Percentiles rank a stretch among this genome's conserved stretches.
These are phyloP conservation scores for Rhynchosporium secalis DNA, from an alignment of 2,329 filamentous ascomycete species.

Conservation along the genomic window DNA sequence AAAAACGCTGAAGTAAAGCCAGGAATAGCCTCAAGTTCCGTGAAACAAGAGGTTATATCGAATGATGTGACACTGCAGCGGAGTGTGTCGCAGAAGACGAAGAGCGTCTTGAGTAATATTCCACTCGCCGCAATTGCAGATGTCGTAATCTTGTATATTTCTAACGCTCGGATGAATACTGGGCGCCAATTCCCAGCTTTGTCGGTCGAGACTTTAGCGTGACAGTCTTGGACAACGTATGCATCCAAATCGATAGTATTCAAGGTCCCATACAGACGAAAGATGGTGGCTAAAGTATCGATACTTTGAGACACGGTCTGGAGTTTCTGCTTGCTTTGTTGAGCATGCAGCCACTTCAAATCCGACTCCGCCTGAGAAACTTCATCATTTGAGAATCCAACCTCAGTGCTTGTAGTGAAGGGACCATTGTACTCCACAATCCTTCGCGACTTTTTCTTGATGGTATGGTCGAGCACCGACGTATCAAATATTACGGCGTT, in stretches of 20 bases:
- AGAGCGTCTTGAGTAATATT: background rate
- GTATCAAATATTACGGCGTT: background rate
- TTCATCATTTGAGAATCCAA: background rate
- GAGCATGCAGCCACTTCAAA: slow-evolving; percentile 6
- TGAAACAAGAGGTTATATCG: background rate
- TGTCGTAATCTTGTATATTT: slow-evolving; percentile 6
- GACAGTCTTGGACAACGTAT: background rate
- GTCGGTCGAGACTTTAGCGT: background rate
- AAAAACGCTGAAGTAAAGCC: background rate
- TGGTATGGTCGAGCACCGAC: slow-evolving; percentile 2
- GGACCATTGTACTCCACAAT: background rate
- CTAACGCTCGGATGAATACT: background rate
- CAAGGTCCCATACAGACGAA: background rate
- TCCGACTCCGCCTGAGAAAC: background rate
- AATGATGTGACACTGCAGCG: background rate
- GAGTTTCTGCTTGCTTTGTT: background rate
- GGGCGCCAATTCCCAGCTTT: slow-evolving; percentile 3
- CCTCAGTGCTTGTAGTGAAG: background rate
- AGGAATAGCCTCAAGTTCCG: background rate
- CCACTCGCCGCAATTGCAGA: background rate
- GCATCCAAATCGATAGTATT: background rate
- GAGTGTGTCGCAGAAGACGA: background rate
- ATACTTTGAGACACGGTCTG: background rate
- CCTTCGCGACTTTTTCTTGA: background rate
- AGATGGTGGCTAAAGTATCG: background rate